phyloP scores from a whole-genome alignment of 2,329 filamentous ascomycete species.

The Clarireedia sp. region DNA sequence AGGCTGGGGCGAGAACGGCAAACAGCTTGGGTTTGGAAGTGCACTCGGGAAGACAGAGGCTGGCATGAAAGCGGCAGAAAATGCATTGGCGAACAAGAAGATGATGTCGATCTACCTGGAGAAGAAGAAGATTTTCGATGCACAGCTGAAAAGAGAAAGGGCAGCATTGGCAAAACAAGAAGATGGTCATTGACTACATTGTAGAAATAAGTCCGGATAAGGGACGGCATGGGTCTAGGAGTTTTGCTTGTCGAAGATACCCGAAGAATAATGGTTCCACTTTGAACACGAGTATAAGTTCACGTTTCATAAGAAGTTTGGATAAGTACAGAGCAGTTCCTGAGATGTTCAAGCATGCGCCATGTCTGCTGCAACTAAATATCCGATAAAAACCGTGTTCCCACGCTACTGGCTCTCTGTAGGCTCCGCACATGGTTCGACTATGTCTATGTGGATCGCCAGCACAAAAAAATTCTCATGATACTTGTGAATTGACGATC shows the following conservation, averaged over 20 bases:
- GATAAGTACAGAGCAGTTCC: neutral
- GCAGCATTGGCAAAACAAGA: constrained; percentile 14
- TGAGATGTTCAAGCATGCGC: constrained; percentile 1
- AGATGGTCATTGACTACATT: neutral
- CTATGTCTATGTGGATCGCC: constrained; percentile 1
- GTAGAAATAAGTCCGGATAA: no score
- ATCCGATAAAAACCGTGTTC: constrained; percentile 1
- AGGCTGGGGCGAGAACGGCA: constrained; percentile 56
- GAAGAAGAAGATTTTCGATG: constrained; percentile 38
- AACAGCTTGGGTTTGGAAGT: constrained; percentile 54
- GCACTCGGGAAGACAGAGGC: constrained; percentile 63
- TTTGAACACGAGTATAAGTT: neutral
- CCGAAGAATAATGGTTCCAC: neutral
- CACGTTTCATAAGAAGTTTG: neutral
- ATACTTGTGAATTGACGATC: neutral
- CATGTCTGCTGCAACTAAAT: no score
- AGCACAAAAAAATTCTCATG: neutral
- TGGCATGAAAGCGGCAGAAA: constrained; percentile 55
- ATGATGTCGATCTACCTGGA: constrained; percentile 41
- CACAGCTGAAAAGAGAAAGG: constrained; percentile 25
- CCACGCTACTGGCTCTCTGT: constrained; percentile 2
- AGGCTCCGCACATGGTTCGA: neutral
- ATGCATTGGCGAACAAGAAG: constrained; percentile 59
- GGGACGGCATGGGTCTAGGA: neutral
- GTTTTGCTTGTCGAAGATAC: neutral